phyloP scores from a whole-genome alignment of 2,329 filamentous ascomycete species.

The Fusarium dimerum region DNA sequence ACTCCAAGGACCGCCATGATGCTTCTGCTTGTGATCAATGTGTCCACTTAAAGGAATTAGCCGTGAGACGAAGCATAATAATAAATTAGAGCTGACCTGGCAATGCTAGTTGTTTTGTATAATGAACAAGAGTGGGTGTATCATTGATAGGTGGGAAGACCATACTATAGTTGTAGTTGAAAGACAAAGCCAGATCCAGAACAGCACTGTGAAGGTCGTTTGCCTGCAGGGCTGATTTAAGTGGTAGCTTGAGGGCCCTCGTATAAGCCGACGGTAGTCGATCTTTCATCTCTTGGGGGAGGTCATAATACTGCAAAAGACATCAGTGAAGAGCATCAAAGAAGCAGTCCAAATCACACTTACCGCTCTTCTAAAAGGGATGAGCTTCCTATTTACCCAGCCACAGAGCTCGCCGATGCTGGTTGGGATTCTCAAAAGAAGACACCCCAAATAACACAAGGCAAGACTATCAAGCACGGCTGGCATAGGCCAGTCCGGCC shows the following conservation, averaged over 20 bases:
- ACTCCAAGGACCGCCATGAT: constrained; percentile 55
- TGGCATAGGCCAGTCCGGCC: constrained; percentile 58
- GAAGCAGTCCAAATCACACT: constrained; percentile 25
- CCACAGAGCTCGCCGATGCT: constrained; percentile 69
- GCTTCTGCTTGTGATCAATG: constrained; percentile 38
- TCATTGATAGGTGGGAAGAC: constrained; percentile 72
- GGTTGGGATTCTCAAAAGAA: constrained; percentile 76
- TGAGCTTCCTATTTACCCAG: constrained; percentile 67
- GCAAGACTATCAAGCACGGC: constrained; percentile 73
- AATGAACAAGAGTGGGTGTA: constrained; percentile 67
- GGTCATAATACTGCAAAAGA: constrained; percentile 46
- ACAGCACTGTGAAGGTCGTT: constrained; percentile 66
- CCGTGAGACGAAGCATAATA: not conserved
- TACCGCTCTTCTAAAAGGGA: constrained; percentile 72
- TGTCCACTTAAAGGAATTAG: constrained; percentile 56
- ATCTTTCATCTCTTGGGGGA: constrained; percentile 66
- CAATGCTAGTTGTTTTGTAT: constrained; percentile 70
- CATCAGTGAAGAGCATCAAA: not conserved
- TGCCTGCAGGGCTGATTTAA: constrained; percentile 42
- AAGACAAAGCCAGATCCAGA: constrained; percentile 62
- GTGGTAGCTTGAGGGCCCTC: constrained; percentile 55
- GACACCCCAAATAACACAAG: constrained; percentile 76
- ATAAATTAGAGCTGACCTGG: constrained; percentile 57
- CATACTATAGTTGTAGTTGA: constrained; percentile 68
- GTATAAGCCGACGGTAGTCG: constrained; percentile 65